Percentiles rank a stretch among this genome's conserved stretches.
These are phyloP conservation scores for Coemansia sp. DNA, from an alignment of 192 early-diverging fungal species.

Conservation along the genomic window DNA sequence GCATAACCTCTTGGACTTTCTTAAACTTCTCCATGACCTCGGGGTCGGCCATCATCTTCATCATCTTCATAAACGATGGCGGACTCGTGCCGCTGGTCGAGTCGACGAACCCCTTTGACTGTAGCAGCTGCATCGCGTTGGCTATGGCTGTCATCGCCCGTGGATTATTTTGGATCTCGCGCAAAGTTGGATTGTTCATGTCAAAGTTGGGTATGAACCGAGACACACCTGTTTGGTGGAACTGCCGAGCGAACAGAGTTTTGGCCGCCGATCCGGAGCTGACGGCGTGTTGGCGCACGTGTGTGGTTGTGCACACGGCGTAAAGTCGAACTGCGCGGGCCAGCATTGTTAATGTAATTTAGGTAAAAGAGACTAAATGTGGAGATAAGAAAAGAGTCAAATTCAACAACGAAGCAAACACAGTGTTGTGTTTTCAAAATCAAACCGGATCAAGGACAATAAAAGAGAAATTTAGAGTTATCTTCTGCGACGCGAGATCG, in stretches of 20 bases:
- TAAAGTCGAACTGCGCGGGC: not conserved
- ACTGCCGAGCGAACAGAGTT: not conserved
- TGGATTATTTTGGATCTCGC: slow-evolving; percentile 24
- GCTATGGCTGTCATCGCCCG: slow-evolving; percentile 23
- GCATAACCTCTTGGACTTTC: slow-evolving; percentile 23
- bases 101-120: slow-evolving; percentile 24
- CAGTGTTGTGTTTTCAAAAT: not conserved
- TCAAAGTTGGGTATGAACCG: slow-evolving; percentile 9
- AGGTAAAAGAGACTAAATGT: not conserved
- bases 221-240: slow-evolving; percentile 7
- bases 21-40: slow-evolving; percentile 22
- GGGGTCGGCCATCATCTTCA: slow-evolving; percentile 36
- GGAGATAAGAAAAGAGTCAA: no score
- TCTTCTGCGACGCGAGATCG: slow-evolving; percentile 44
- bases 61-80: slow-evolving; percentile 37
- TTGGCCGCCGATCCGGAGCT: not conserved
- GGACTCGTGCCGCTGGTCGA: slow-evolving; percentile 9
- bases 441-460: not conserved
- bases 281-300: not conserved
- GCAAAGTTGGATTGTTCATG: slow-evolving; percentile 16
- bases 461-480: slow-evolving; percentile 11
- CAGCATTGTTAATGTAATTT: not conserved
- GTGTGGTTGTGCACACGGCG: not conserved
- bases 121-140: slow-evolving; percentile 21
- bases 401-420: not conserved